Evolutionary conservation across 2,329 filamentous ascomycete genomes (phyloP), one percentile per base, ranked within the genome.

Genomic region (Diaporthe sp.): DNA sequence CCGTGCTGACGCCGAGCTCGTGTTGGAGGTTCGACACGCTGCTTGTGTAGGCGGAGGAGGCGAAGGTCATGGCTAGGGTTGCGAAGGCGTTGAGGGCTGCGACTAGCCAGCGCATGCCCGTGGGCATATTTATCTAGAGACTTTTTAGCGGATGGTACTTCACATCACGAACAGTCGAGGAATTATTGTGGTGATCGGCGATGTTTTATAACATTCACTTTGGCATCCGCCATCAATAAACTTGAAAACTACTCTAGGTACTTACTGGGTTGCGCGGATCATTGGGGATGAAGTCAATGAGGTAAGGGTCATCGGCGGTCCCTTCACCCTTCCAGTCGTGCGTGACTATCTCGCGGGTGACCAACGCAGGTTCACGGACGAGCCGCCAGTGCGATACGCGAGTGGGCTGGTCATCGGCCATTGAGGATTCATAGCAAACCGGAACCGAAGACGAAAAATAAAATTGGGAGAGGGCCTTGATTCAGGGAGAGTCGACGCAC

Each of bases 41-140:
- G 57, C 85, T 85, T 33, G 82, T 83, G 78, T 84, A 88, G n/a
- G 87, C 87, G 10, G 85, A 87, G 1, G 88, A 89, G 35, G 86
- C 86, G 77, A 91, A 87, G 8, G 89, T 84, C 35, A 90, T 67
- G 2, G 64, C 64, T 1, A 67, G 64, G 30, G 64, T 67, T 13
- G 64, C 64, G 87, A 76, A 58, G 28, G 75, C 58, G 42, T 73
- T 68, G 17, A 76, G 73, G 25, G 71, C 60, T 13, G 75, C 72
- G 55, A 76, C 69, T n/a, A 55, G 33, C 75, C 75, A 91, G 81
- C 89, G 89, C 78, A 84, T 85, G 13, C 76, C 40, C 3, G 78
- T 64, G 66, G 74, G 69, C 35, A 76, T 74, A 61, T 74, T 74
- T 25, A 74, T 5, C 64, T 70, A 45, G 38, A 10, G 28, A 1